Evolutionary conservation across 768 basidiomycete species (phyloP).

Genomic region (Tricholoma sp.): DNA sequence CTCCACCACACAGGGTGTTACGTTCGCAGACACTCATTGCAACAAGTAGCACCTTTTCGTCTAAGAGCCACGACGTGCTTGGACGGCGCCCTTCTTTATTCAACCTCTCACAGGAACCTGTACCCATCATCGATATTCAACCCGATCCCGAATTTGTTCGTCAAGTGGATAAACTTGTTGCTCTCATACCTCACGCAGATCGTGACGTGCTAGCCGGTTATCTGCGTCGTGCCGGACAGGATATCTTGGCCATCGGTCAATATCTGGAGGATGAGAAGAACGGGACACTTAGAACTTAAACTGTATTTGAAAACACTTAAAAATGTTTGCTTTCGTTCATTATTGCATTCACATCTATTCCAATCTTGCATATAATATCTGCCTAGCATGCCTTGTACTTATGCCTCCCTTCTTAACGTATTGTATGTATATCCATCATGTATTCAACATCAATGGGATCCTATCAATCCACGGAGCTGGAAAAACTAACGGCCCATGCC

Average conservation of each 20-base stretch:
- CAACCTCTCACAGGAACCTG: constrained; percentile 22
- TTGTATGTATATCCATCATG: constrained; percentile 5
- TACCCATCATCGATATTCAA: constrained; percentile 29
- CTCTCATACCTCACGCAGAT: constrained; percentile 71
- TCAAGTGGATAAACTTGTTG: constrained; percentile 68
- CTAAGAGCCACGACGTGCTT: constrained; percentile 22
- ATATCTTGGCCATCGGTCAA: constrained; percentile 82
- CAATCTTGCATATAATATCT: neutral
- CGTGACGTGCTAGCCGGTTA: constrained; percentile 64
- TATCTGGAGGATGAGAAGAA: constrained; percentile 84
- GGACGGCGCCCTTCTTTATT: constrained; percentile 36
- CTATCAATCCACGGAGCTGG: neutral
- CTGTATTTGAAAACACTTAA: constrained; percentile 8
- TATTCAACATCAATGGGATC: constrained; percentile 4
- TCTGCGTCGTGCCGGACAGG: constrained; percentile 68
- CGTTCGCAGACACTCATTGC: constrained; percentile 65
- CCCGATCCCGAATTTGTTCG: constrained; percentile 52
- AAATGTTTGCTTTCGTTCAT: constrained; percentile 4
- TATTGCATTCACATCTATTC: constrained; percentile 1
- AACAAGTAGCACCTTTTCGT: constrained; percentile 24
- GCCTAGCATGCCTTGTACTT: neutral
- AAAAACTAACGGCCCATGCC: constrained; percentile 7
- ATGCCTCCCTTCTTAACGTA: neutral
- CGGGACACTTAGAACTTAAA: constrained; percentile 44
- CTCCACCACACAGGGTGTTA: constrained; percentile 53